Evolutionary conservation across 129 eudicot species (phyloP).

Genomic region (Chrysanthemum lavandulifolium): DNA sequence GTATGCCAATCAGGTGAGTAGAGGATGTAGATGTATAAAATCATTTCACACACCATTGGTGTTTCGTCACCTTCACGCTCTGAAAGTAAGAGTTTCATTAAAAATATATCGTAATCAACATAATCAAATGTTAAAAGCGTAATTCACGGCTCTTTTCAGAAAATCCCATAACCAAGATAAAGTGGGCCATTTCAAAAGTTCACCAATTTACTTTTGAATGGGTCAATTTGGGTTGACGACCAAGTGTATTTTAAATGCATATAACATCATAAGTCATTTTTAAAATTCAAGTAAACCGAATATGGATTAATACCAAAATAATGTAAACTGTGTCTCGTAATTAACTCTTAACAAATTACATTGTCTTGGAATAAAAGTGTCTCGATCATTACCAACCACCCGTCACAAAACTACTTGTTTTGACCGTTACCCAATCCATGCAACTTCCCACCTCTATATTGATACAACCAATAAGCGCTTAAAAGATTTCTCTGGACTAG

Average conservation of each 20-base stretch:
- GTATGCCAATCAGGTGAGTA: slow-evolving; percentile 98
- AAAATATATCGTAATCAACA: not conserved
- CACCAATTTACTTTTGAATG: too few relatives aligned
- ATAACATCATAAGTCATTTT: too few relatives aligned
- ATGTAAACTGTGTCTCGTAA: too few relatives aligned
- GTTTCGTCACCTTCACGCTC: slow-evolving; percentile 91
- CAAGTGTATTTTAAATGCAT: too few relatives aligned
- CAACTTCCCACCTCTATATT: not conserved
- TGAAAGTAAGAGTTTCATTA: slow-evolving; percentile 23
- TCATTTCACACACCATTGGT: slow-evolving; percentile 97
- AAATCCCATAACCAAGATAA: not conserved
- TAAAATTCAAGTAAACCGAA: too few relatives aligned
- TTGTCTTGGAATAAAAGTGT: not conserved
- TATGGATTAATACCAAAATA: too few relatives aligned
- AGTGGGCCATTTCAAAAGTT: too few relatives aligned
- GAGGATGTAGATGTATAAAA: slow-evolving; percentile 79
- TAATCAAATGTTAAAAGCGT: not conserved
- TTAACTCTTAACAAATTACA: not conserved
- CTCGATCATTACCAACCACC: too few relatives aligned
- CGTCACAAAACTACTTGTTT: not conserved
- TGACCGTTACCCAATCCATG: not conserved
- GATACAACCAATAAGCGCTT: not conserved
- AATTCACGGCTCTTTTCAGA: not conserved
- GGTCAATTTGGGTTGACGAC: too few relatives aligned
- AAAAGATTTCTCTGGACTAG: not conserved